Evolutionary conservation across 1,139 yeast species (phyloP), one percentile per base, ranked within the genome.

Genomic region (Saccharomyces hybrid): DNA sequence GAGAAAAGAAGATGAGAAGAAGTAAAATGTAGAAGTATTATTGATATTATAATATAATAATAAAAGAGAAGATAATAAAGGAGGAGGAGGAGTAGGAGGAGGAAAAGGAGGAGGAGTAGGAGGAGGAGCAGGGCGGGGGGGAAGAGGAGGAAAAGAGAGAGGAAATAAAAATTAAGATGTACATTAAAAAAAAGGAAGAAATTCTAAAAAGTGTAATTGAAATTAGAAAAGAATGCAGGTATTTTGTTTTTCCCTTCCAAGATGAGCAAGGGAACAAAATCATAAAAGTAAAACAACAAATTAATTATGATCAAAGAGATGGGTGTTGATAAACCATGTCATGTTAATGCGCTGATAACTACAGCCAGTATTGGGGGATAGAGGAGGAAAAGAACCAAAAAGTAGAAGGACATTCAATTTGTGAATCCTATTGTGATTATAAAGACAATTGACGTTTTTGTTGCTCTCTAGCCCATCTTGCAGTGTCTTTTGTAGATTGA

Each of bases 381-480:
- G 19, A 34, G 44, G 19, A 11, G 44, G 44, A 11, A 38, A 19
- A 38, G 6, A 46, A 46, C 14, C 28, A 7, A n/a, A n/a, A 26
- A 12, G 26, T 24, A 24, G 26, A 24, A 24, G 26, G 26, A 24
- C 26, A 24, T 24, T 46, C 19, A 8, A 28, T 26, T 28, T n/a
- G 32, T 24, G 29, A 44, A 46, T 24, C 19, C n/a, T 27, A 46
- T 26, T 28, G 21, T n/a, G 26, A 54, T 58, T 57, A 66, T 54
- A 70, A 55, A 2, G 64, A 58, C 26, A 67, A 47, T 61, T 74
- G 77, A 51, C 61, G 65, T 54, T 71, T 73, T 59, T 74, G 76
- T 59, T 73, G 96, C 64, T 88, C 96, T 64, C 95, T 82, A 11
- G 98, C 97, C 97, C 98, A 93, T 73, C 91, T 82, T 14, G 97